Conservation (phyloP, 1,284 basidiomycete species). For the Coniferiporia sulphurascens region DNA sequence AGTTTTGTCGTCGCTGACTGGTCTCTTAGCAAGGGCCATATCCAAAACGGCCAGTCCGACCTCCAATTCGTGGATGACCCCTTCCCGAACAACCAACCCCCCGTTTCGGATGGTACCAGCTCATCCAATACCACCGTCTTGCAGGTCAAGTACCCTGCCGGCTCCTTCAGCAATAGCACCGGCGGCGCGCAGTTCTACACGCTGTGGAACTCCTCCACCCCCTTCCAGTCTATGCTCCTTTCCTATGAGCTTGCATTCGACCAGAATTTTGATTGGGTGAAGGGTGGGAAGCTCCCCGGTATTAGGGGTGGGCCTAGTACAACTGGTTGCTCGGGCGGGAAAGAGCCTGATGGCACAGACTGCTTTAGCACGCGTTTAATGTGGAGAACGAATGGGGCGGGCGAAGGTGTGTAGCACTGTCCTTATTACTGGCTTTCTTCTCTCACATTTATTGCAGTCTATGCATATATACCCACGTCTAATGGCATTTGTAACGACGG, state of each 20-base stretch:
- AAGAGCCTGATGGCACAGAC: slow-evolving; percentile 34
- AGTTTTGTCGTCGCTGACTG: slow-evolving; percentile 51
- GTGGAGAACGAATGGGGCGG: slow-evolving; percentile 38
- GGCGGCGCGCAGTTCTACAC: slow-evolving; percentile 65
- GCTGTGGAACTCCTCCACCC: slow-evolving; percentile 53
- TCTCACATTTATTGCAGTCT: slow-evolving; percentile 37
- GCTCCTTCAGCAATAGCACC: slow-evolving; percentile 54
- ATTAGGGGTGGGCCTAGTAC: slow-evolving; percentile 37
- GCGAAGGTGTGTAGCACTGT: slow-evolving; percentile 34
- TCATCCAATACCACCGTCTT: slow-evolving; percentile 50
- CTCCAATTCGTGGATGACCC: slow-evolving; percentile 63
- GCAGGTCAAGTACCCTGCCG: slow-evolving; percentile 58
- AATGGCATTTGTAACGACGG: slow-evolving; percentile 32
- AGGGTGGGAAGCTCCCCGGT: slow-evolving; percentile 46
- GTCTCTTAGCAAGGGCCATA: slow-evolving; percentile 54
- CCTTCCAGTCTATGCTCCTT: slow-evolving; percentile 59
- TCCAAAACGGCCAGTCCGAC: slow-evolving; percentile 52
- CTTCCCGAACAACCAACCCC: slow-evolving; percentile 46
- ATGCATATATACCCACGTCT: slow-evolving; percentile 55
- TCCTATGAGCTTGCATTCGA: slow-evolving; percentile 73
- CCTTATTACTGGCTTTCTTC: slow-evolving; percentile 8
- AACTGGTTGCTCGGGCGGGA: slow-evolving; percentile 38
- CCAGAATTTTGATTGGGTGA: slow-evolving; percentile 42
- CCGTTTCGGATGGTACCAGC: slow-evolving; percentile 28
- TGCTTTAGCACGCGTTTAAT: slow-evolving; percentile 44